These are phyloP conservation scores for Petunia secreta DNA, from an alignment of 257 asterid genomes.

Conservation along the genomic window DNA sequence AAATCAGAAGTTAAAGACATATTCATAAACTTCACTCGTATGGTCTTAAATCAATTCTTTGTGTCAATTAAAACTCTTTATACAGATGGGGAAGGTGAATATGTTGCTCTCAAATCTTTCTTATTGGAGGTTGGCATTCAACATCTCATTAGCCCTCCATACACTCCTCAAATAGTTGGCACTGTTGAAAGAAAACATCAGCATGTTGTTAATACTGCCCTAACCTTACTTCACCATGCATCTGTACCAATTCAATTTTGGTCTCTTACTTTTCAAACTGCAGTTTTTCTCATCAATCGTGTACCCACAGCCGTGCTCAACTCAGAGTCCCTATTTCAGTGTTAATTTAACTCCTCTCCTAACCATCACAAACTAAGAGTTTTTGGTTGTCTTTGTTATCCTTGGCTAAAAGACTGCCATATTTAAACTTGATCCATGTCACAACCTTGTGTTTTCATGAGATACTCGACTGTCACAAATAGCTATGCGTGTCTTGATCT, in stretches of 20 bases:
- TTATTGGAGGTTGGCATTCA: neutral
- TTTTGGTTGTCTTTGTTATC: no score
- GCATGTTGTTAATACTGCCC: neutral
- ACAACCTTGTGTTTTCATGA: neutral
- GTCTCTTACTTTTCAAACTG: neutral
- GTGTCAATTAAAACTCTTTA: no score
- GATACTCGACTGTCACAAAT: neutral
- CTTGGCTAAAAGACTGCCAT: neutral
- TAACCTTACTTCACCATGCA: neutral
- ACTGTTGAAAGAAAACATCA: neutral
- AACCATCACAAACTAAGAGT: no score
- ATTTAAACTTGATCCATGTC: constrained; percentile 12
- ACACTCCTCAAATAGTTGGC: neutral
- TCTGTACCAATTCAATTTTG: neutral
- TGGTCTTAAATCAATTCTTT: no score
- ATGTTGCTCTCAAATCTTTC: neutral
- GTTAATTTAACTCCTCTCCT: neutral
- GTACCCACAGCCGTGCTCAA: neutral
- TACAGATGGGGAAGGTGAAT: neutral
- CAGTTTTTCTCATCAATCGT: neutral
- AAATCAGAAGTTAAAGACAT: no score
- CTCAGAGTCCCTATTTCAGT: neutral
- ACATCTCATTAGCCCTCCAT: neutral
- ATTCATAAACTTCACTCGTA: no score
- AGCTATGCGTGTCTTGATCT: neutral